These are phyloP conservation scores for Cydonia oblonga DNA, from an alignment of 331 rosid genomes.

Conservation along the genomic window DNA sequence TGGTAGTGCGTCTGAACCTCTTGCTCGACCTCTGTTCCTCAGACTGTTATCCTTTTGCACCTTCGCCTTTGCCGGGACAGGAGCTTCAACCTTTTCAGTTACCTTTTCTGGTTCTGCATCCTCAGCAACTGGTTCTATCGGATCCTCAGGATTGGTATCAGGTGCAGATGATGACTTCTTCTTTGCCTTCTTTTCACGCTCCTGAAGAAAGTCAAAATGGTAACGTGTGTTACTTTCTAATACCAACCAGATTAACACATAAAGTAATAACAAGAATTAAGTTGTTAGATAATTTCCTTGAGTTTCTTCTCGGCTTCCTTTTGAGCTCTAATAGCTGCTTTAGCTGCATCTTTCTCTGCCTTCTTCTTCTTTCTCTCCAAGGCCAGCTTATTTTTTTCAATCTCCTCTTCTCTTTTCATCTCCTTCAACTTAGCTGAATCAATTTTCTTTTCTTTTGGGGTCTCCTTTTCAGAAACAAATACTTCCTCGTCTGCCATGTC, in stretches of 20 bases:
- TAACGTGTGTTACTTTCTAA: constrained; percentile 7
- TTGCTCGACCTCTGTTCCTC: constrained; percentile 41
- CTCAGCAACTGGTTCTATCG: constrained; percentile 25
- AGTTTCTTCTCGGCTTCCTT: constrained; percentile 75
- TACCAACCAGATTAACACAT: not conserved
- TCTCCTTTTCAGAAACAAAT: constrained; percentile 37
- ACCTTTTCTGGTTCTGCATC: constrained; percentile 33
- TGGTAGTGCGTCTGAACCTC: constrained; percentile 24
- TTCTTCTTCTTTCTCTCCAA: constrained; percentile 79
- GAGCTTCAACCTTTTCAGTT: constrained; percentile 14
- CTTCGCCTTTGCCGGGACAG: constrained; percentile 37
- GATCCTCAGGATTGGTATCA: constrained; percentile 31
- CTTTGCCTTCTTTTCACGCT: constrained; percentile 68
- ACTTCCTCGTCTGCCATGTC: constrained; percentile 37
- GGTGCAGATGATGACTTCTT: constrained; percentile 44
- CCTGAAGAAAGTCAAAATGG: not conserved
- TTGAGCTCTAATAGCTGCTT: constrained; percentile 59
- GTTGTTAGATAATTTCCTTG: constrained; percentile 45
- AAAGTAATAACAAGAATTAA: no score
- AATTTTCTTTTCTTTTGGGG: constrained; percentile 37
- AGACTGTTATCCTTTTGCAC: constrained; percentile 29
- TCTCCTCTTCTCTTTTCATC: constrained; percentile 74
- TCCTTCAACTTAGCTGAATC: constrained; percentile 66
- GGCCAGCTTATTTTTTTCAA: constrained; percentile 70
- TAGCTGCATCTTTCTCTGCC: constrained; percentile 70